Conservation (phyloP, 352 stramenopile genomes). For the Phytophthora vignae region DNA sequence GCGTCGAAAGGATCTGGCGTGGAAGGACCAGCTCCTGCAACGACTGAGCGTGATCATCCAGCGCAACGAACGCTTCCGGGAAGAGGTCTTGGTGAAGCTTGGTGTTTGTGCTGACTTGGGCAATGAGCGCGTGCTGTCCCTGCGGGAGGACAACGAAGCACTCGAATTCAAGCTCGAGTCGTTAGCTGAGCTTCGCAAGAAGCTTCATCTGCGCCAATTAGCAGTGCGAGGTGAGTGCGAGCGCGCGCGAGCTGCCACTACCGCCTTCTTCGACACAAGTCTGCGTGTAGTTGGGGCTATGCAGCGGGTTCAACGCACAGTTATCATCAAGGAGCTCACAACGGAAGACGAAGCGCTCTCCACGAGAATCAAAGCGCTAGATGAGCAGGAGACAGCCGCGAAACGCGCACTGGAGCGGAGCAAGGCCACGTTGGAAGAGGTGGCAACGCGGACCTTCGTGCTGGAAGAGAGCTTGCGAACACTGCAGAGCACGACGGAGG, state of each 20-base stretch:
- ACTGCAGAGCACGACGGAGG: conserved; percentile 38
- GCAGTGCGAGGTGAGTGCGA: conserved; percentile 47
- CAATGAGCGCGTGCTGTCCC: conserved; percentile 64
- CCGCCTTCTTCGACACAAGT: conserved; percentile 68
- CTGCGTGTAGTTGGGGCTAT: conserved; percentile 60
- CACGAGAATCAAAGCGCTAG: conserved; percentile 39
- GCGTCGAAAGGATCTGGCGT: conserved; percentile 51
- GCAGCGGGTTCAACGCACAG: conserved; percentile 58
- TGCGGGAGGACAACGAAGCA: conserved; percentile 65
- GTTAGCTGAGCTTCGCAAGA: conserved; percentile 38
- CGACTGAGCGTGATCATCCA: conserved; percentile 74
- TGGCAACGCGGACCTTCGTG: conserved; percentile 42
- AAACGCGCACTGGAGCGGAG: conserved; percentile 24
- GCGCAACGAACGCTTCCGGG: conserved; percentile 69
- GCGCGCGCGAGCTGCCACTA: conserved; percentile 41
- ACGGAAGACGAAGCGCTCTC: conserved; percentile 35
- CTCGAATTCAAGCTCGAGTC: conserved; percentile 50
- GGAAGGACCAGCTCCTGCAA: conserved; percentile 76
- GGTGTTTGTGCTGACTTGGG: conserved; percentile 45
- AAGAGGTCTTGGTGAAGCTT: conserved; percentile 55
- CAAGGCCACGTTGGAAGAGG: conserved; percentile 45
- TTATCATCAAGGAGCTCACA: conserved; percentile 55
- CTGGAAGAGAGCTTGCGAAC: conserved; percentile 45
- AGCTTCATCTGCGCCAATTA: conserved; percentile 34
- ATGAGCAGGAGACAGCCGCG: conserved; percentile 29